Conservation (phyloP, 345 rosid genomes). For the Psidium guajava region DNA sequence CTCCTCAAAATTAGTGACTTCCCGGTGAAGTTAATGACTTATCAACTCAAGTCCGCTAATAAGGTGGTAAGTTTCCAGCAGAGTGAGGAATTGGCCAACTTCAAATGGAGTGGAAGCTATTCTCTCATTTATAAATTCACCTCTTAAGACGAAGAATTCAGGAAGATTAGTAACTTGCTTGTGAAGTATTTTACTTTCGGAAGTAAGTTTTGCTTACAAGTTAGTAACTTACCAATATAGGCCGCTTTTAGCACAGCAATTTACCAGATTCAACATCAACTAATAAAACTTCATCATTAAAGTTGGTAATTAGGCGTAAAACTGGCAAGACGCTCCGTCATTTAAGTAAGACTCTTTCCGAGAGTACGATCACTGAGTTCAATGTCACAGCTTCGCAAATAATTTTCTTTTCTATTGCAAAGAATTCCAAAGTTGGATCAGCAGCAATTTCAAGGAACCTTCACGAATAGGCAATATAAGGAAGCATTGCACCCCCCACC, state of each 20-base stretch:
- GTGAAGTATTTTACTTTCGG: background rate
- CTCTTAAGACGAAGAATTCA: background rate
- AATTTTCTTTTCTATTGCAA: background rate
- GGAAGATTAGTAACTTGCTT: no score
- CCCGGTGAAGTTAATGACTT: no score
- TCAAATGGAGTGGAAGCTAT: background rate
- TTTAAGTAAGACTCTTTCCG: background rate
- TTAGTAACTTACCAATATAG: background rate
- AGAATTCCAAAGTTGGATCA: background rate
- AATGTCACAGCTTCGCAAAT: background rate
- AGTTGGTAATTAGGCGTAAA: background rate
- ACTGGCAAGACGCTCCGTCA: background rate
- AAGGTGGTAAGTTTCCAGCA: background rate
- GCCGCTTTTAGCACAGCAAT: background rate
- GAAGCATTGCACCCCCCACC: background rate
- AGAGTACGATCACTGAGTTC: background rate
- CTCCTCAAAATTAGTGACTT: no score
- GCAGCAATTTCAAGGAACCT: background rate
- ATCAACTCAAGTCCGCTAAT: background rate
- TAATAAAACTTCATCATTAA: background rate
- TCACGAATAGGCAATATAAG: background rate
- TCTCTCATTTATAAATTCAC: no score
- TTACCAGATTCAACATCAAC: background rate
- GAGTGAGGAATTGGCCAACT: background rate
- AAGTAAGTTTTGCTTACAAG: background rate